phyloP scores from a whole-genome alignment of 1,284 basidiomycete species.

The Ustilago vetiveriae region DNA sequence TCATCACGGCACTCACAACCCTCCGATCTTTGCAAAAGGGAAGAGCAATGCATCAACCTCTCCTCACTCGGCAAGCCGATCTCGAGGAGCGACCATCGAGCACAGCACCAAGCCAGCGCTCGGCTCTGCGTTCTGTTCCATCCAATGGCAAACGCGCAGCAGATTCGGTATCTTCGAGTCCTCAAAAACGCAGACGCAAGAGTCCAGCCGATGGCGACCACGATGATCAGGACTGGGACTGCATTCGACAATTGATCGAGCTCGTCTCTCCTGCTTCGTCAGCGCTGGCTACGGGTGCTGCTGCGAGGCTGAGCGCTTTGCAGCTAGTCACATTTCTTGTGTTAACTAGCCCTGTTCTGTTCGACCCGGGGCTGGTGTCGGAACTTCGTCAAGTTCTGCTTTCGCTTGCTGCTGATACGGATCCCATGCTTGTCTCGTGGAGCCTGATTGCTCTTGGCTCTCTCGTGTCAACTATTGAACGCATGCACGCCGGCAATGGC shows the following conservation, averaged over 20 bases:
- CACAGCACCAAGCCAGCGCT: conserved; percentile 3
- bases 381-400: conserved; percentile 1
- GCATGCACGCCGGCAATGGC: background rate
- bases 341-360: conserved; percentile 9
- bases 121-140: background rate
- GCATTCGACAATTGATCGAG: conserved; percentile 5
- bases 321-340: conserved; percentile 25
- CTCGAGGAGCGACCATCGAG: background rate
- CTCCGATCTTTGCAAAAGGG: background rate
- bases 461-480: background rate
- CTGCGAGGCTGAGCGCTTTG: conserved; percentile 14
- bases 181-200: conserved; percentile 18
- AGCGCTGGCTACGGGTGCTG: background rate
- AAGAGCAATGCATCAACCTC: background rate
- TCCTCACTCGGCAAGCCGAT: background rate
- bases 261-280: background rate
- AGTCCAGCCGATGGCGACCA: background rate
- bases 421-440: conserved; percentile 18
- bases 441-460: conserved; percentile 16
- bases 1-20: conserved; percentile 13
- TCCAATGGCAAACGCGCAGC: conserved; percentile 20
- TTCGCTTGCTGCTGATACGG: conserved; percentile 6
- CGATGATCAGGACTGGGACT: background rate
- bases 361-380: background rate
- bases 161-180: conserved; percentile 3